These are phyloP conservation scores for Colletotrichum endophyticum DNA, from an alignment of 2,329 filamentous ascomycete species.

Conservation along the genomic window DNA sequence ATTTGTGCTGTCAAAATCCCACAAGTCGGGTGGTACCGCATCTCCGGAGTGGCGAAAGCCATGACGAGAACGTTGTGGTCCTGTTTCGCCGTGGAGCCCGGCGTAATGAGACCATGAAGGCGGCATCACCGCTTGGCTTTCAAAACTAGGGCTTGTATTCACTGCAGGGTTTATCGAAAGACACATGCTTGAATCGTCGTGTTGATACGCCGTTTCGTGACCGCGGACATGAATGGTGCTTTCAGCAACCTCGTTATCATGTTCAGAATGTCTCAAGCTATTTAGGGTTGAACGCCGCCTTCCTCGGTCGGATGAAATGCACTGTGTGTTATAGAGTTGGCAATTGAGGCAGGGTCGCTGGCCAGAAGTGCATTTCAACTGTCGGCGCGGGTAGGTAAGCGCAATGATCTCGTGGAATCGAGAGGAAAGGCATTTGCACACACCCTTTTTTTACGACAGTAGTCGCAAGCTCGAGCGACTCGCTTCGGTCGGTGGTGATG, in stretches of 20 bases:
- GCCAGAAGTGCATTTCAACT: background rate
- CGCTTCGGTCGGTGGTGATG: background rate
- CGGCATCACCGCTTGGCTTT: accelerated
- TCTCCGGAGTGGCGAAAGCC: background rate
- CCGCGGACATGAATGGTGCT: background rate
- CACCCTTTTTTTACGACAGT: background rate
- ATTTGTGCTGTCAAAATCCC: background rate
- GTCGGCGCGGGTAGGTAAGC: background rate
- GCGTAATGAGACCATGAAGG: background rate
- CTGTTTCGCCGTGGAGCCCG: background rate
- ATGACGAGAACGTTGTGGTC: background rate
- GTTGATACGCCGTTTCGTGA: accelerated
- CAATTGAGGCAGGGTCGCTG: background rate
- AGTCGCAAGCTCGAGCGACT: background rate
- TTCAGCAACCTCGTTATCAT: background rate
- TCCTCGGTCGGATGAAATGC: background rate
- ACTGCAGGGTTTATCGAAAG: background rate
- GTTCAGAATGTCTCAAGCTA: background rate
- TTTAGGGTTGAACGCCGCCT: background rate
- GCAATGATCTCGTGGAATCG: background rate
- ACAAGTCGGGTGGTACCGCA: accelerated
- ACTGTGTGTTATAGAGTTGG: background rate
- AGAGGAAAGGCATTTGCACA: background rate
- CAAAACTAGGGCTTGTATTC: accelerated
- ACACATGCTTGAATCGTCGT: background rate